Evolutionary conservation across 2,329 filamentous ascomycete genomes (phyloP), one percentile per base, ranked within the genome.

Genomic region (Colletotrichum gigasporum): DNA sequence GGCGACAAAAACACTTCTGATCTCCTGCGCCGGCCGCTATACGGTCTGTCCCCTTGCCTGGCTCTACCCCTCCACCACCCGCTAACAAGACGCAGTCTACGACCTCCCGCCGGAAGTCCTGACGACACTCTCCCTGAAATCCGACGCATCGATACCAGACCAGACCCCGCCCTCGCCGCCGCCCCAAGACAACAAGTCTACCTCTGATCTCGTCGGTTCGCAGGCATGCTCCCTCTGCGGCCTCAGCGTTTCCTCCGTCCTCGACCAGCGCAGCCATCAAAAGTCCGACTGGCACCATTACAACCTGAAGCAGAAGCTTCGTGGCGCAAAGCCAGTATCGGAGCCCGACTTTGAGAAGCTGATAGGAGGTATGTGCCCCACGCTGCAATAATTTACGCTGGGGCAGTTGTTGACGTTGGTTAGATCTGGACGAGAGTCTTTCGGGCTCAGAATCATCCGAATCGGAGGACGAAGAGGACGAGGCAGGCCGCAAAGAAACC

Each of bases 271-370:
- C 66, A 86, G 88, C 63, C 96, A 99, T 78, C 89, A 93, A 62
- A 91, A 92, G 71, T 97, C 95, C 9, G 96, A 99, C 73, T 84
- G 96, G 50, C 96, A 99, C 76, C 87, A 91, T 68, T 99, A 97
- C 80, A 99, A 99, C 75, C 80, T 98, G 66, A 98, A 97, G 78
- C 92, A 95, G 74, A 97, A 93, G 80, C 80, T 97, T 60, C 89
- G 93, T 47, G 92, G 92, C 0, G 83, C 85, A 62, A 85, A 84
- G 9, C 79, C 92, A 0, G 90, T 97, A 2, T 87, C 88, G 2
- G 96, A 99, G 73, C 76, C 74, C 7, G 94, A 97, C 32, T 99
- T 99, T 69, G 92, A 96, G 74, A 92, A 90, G 74, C 84, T 97
- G 6, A 84, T 98, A 7, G 93, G 89, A 34, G 60, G 67, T 69